These are phyloP conservation scores for Aspergillus sp. DNA, from an alignment of 2,329 filamentous ascomycete species.

Conservation along the genomic window DNA sequence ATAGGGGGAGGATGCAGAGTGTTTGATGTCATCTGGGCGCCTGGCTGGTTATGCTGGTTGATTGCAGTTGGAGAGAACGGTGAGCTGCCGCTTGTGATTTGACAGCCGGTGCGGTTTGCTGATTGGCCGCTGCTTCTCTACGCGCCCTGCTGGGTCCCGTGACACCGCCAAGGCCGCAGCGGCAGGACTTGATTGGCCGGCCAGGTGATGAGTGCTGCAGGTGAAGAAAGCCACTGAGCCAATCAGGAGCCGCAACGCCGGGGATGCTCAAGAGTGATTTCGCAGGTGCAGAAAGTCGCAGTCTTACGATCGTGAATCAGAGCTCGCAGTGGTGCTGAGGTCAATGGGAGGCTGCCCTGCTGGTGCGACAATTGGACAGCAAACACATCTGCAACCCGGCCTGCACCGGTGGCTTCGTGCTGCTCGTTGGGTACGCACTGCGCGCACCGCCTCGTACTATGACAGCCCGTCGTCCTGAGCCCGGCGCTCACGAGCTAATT, in stretches of 20 bases:
- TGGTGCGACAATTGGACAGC: constrained; percentile 14
- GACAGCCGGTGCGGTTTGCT: background rate
- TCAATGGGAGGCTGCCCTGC: background rate
- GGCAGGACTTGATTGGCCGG: constrained; percentile 16
- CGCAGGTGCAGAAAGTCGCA: background rate
- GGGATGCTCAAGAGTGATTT: background rate
- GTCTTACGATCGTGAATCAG: constrained; percentile 3
- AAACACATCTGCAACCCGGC: background rate
- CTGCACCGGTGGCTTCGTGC: background rate
- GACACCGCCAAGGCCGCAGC: constrained; percentile 11
- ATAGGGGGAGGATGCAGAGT: background rate
- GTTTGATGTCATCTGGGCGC: background rate
- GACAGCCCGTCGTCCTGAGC: background rate
- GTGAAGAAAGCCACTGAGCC: constrained; percentile 23
- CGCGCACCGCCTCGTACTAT: no score
- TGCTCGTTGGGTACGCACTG: constrained; percentile 32
- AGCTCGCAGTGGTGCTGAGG: constrained; percentile 1
- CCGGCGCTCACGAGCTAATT: constrained; percentile 30
- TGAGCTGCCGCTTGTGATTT: background rate
- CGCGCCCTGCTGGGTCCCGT: constrained; percentile 21
- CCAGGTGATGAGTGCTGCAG: constrained; percentile 25
- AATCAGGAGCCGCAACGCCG: constrained; percentile 10
- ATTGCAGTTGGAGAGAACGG: background rate
- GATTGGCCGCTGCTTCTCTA: constrained; percentile 12
- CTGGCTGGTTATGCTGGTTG: background rate